Conservation (phyloP, 371 early-diverging fungal genomes). For the Actinomortierella wolfii region DNA sequence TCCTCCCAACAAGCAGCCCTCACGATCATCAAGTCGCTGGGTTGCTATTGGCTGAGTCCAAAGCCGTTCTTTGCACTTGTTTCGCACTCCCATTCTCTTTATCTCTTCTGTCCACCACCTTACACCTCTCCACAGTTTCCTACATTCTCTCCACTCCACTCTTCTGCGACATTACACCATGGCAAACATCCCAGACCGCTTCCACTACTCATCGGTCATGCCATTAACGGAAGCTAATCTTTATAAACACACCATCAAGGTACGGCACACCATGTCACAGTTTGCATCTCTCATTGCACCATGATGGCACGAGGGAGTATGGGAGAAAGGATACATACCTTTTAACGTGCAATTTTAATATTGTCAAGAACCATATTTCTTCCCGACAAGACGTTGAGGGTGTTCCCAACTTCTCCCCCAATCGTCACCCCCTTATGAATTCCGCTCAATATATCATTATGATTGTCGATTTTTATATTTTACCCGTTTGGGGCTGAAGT, state of each 20-base stretch:
- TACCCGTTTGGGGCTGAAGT: too few relatives aligned
- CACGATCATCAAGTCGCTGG: neutral
- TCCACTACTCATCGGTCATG: conserved; percentile 16
- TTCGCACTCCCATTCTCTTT: neutral
- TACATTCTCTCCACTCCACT: neutral
- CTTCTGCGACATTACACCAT: neutral
- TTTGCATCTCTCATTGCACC: too few relatives aligned
- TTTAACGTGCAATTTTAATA: too few relatives aligned
- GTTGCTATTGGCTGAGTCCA: neutral
- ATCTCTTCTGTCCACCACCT: conserved; percentile 2
- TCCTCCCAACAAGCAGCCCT: too few relatives aligned
- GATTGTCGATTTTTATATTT: too few relatives aligned
- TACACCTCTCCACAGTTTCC: neutral
- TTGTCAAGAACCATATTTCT: too few relatives aligned
- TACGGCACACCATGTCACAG: conserved; percentile 6
- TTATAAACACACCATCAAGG: conserved; percentile 40
- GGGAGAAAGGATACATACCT: too few relatives aligned
- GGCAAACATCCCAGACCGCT: neutral
- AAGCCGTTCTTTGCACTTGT: neutral
- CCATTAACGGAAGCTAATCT: conserved; percentile 43
- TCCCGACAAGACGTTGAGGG: too few relatives aligned
- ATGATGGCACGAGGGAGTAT: too few relatives aligned
- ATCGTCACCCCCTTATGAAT: too few relatives aligned
- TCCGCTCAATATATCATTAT: too few relatives aligned
- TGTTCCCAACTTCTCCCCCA: too few relatives aligned